Evolutionary conservation across 2,329 filamentous ascomycete species (phyloP), one percentile per base, ranked within the genome.

Genomic region (Aureobasidium vineae): DNA sequence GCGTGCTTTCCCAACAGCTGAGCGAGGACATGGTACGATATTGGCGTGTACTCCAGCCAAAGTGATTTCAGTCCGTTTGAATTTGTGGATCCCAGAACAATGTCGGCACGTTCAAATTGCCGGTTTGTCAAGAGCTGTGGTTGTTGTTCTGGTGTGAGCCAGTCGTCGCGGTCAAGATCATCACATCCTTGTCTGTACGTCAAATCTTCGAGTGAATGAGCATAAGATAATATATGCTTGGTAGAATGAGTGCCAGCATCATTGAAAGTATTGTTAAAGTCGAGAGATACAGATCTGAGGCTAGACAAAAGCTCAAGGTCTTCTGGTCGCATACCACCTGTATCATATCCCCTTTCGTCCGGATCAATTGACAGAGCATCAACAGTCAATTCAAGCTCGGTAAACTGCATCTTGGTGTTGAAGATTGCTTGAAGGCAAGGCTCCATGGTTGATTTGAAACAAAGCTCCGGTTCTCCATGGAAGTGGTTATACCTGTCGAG

Each of bases 361-460:
- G 59, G 59, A 15, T 63, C 59, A 7, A 63, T 49, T n/a, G 59
- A 19, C 5, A 50, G 26, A 11, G 59, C 45, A 8, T 63, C 59
- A 5, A 38, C 40, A 5, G 59, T 50, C 31, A 63, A 31, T 15
- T 63, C 45, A 5, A 63, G 31, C 33, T 63, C 59, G 19, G 28
- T 13, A 13, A 63, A 63, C 13, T 31, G 43, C 43, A 63, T 63
- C 31, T 33, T 43, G 1, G 59, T 63, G 59, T 31, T 21, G n/a
- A 45, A 43, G 21, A 63, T 63, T 23, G 59, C 59, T 28, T 50
- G 19, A 5, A 63, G 45, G 47, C 59, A 63, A 38, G 59, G 59
- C 28, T 63, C 59, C 43, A 63, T 63, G 2, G 59, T 63, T 5
- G 43, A 49, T 15, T 63, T 63, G 45, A 63, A 63, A 33, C 59